phyloP scores from a whole-genome alignment of 2,329 filamentous ascomycete genomes.

The Alternaria triticimaculans region DNA sequence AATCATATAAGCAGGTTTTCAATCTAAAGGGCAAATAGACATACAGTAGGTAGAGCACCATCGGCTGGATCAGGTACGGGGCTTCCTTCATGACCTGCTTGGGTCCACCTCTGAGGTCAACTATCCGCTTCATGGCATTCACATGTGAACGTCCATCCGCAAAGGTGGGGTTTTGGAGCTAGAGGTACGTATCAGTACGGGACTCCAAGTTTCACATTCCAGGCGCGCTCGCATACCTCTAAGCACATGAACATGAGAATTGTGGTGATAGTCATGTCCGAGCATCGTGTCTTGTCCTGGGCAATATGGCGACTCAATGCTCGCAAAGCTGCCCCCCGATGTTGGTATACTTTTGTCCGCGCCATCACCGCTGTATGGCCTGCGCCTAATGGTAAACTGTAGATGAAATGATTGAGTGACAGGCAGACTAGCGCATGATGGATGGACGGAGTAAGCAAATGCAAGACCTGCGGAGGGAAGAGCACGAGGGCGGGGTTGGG shows the following conservation, averaged over 20 bases:
- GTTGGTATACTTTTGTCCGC: conserved; percentile 30
- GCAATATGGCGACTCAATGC: conserved; percentile 31
- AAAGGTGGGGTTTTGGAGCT: conserved; percentile 35
- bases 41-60: conserved; percentile 38
- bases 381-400: conserved; percentile 20
- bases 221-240: conserved; percentile 26
- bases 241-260: conserved; percentile 39
- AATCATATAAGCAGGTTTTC: not conserved
- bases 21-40: not conserved
- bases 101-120: conserved; percentile 39
- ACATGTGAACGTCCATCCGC: conserved; percentile 38
- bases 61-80: conserved; percentile 24
- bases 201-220: not conserved
- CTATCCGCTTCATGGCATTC: conserved; percentile 31
- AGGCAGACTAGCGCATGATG: conserved; percentile 39
- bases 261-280: conserved; percentile 35
- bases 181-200: not conserved
- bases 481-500: conserved; percentile 35
- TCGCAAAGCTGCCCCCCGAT: conserved; percentile 38
- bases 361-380: conserved; percentile 15
- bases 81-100: conserved; percentile 20
- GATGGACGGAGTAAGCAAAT: conserved; percentile 37
- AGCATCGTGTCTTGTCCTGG: conserved; percentile 31
- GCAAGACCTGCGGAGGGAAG: conserved; percentile 34
- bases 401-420: conserved; percentile 33